Evolutionary conservation across 2,329 filamentous ascomycete species (phyloP), one percentile per base, ranked within the genome.

Genomic region (Colletotrichum abscissum): DNA sequence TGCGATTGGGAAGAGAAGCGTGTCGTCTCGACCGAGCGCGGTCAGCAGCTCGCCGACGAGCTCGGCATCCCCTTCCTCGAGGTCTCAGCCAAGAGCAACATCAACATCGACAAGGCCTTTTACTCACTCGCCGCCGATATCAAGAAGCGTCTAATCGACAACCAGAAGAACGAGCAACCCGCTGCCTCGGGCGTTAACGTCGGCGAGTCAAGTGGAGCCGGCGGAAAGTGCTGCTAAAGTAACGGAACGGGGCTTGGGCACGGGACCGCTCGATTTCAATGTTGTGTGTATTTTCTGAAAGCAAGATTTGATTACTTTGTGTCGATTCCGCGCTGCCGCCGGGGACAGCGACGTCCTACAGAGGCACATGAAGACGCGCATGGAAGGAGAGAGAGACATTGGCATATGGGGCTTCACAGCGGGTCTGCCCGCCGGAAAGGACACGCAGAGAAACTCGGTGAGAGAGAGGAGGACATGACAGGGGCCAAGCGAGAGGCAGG

Each of bases 1-100:
- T 99, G 97, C 87, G 97, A 99, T 86, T 98, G 97, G 97, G 97
- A 98, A 85, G 97, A 99, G 87, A 98, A 98, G 90, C 93, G 97
- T 78, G 95, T 94, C 68, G 94, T 99, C 55, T 95, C 94, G 63
- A 97, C 94, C 73, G 95, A 98, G 83, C 93, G 95, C 81, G 97
- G 97, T 78, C 95, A 99, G 84, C 92, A 93, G 77, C 91, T 99
- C 69, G 97, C 97, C 73, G 94, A 98, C 85, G 97, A 98, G 85
- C 92, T 99, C 74, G 95, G 95, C 80, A 97, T 99, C 77, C 96
- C 97, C 24, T 99, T 99, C 89, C 93, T 99, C 82, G 97, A 99
- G 84, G 97, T 99, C 75, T 97, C 95, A 22, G 97, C 97, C 76
- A 99, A 99, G 90, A 96, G 94, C 88, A 98, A 98, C 88, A 98